Evolutionary conservation across 768 basidiomycete species (phyloP).

Genomic region (Mycena haematopus): DNA sequence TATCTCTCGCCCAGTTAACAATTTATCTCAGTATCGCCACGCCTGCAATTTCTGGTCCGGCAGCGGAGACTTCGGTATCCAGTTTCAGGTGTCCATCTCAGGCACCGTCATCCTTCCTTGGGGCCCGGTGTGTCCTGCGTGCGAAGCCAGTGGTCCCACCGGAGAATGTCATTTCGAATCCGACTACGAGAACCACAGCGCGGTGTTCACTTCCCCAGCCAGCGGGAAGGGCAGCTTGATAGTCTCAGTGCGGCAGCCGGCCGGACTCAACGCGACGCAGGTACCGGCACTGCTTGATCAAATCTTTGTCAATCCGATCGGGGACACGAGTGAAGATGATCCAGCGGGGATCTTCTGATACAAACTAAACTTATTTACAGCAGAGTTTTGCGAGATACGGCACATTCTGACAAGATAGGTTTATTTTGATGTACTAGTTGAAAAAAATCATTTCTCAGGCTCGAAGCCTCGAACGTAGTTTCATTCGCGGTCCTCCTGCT

Average conservation of each 20-base stretch:
- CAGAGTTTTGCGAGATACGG: not conserved
- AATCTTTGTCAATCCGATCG: no score
- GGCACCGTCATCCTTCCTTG: not conserved
- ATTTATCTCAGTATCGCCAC: not conserved
- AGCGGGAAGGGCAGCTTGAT: not conserved
- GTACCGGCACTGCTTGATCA: no score
- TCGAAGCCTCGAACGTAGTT: no score
- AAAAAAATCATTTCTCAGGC: no score
- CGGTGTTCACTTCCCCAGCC: not conserved
- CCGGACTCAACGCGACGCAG: no score
- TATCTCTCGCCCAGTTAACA: not conserved
- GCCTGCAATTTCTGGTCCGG: not conserved
- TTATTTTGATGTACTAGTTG: no score
- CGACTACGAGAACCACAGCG: not conserved
- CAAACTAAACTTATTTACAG: not conserved
- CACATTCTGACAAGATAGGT: no score
- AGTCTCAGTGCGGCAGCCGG: not conserved
- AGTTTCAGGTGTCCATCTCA: not conserved
- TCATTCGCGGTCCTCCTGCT: no score
- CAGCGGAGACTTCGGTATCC: not conserved
- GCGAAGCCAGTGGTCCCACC: not conserved
- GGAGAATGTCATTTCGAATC: not conserved
- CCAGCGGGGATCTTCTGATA: not conserved
- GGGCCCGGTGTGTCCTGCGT: not conserved
- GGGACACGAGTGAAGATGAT: not conserved